These are phyloP conservation scores for Obelidium mucronatum DNA, from an alignment of 192 early-diverging fungal genomes.

Conservation along the genomic window DNA sequence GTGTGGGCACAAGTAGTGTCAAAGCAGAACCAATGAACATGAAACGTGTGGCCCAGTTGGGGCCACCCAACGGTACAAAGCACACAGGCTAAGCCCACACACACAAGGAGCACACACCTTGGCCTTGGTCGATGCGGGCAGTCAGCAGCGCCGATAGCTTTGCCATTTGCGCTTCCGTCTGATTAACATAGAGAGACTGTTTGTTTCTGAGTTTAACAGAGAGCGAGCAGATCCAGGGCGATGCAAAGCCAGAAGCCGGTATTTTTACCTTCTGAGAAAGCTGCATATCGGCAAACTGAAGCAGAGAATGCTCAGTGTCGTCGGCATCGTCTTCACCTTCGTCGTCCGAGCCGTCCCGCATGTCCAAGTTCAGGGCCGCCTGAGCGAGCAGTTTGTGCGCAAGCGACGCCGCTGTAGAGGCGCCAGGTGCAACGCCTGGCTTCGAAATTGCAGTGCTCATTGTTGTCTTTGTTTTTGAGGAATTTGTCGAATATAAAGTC, in stretches of 20 bases:
- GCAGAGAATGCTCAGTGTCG: background rate
- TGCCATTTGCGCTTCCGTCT: background rate
- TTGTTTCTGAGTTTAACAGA: background rate
- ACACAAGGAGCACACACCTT: slow-evolving; percentile 3
- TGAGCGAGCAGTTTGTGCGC: background rate
- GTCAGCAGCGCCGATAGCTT: slow-evolving; percentile 8
- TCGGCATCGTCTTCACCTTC: background rate
- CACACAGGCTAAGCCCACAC: background rate
- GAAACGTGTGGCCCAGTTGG: background rate
- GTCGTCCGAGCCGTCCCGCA: background rate
- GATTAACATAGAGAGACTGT: slow-evolving; percentile 14
- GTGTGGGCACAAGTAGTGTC: background rate
- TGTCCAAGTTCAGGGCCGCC: background rate
- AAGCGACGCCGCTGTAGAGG: slow-evolving; percentile 7
- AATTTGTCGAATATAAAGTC: background rate
- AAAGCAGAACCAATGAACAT: background rate
- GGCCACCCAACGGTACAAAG: background rate
- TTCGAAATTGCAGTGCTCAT: background rate
- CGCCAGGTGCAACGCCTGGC: background rate
- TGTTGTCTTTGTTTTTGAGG: background rate
- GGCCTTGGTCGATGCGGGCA: slow-evolving; percentile 5
- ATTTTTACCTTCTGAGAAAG: slow-evolving; percentile 14
- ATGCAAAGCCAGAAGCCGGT: background rate
- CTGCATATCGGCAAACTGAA: slow-evolving; percentile 10
- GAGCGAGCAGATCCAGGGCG: background rate